These are phyloP conservation scores for Filobasidium floriforme DNA, from an alignment of 768 basidiomycete genomes.

Conservation along the genomic window DNA sequence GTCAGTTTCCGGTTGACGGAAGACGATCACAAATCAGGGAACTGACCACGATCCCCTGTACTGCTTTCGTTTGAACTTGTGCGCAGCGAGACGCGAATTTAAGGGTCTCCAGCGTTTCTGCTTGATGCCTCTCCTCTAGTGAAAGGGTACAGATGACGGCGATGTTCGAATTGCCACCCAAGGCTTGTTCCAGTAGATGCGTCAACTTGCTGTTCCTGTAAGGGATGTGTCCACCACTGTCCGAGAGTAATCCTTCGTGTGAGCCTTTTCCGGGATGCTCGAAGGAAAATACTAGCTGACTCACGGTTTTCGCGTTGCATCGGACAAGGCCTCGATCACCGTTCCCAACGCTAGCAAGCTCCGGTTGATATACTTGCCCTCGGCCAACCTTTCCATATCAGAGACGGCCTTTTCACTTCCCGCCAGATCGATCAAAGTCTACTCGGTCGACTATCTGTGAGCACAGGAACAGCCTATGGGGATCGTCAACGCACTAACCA, in stretches of 20 bases:
- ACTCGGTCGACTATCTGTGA: background rate
- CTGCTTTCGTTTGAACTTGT: conserved; percentile 44
- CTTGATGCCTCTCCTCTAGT: conserved; percentile 41
- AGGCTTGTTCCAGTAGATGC: conserved; percentile 43
- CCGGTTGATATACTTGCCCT: conserved; percentile 45
- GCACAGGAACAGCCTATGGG: background rate
- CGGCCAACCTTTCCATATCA: conserved; percentile 40
- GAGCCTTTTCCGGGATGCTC: background rate
- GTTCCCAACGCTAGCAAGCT: conserved; percentile 23
- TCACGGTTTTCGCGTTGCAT: conserved; percentile 21
- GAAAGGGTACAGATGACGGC: conserved; percentile 46
- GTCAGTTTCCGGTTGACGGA: background rate
- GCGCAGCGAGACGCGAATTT: conserved; percentile 45
- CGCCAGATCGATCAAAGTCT: conserved; percentile 41
- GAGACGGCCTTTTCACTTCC: conserved; percentile 45
- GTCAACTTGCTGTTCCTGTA: conserved; percentile 47
- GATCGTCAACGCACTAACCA: conserved; percentile 26
- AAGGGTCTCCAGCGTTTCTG: conserved; percentile 44
- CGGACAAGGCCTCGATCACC: conserved; percentile 22
- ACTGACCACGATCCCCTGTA: conserved; percentile 37
- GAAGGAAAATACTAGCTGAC: background rate
- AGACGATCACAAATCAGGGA: background rate
- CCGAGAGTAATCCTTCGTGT: background rate
- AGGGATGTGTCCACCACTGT: conserved; percentile 35
- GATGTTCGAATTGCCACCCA: conserved; percentile 45